Evolutionary conservation across 495 filamentous ascomycete species (phyloP).

Genomic region (Aspergillus mulundensis): DNA sequence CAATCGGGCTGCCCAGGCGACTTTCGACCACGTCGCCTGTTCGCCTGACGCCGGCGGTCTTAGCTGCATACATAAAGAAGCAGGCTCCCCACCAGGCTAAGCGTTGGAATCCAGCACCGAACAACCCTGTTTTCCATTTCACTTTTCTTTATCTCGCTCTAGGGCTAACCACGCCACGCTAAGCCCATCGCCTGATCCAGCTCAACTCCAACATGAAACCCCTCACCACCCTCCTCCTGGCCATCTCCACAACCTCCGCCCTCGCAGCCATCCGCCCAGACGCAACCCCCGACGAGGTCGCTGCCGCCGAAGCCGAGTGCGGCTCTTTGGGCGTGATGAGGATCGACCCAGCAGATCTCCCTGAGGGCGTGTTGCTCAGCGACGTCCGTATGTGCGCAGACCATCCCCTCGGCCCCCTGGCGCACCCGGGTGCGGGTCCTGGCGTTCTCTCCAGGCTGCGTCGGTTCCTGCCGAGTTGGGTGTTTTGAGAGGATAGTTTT

Average conservation of each 20-base stretch:
- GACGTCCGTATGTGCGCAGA: conserved; percentile 23
- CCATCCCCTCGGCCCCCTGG: conserved; percentile 18
- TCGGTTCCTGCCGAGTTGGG: conserved; percentile 20
- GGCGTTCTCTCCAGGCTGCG: conserved; percentile 16
- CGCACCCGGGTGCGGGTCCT: conserved; percentile 11
- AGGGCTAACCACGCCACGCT: conserved; percentile 14
- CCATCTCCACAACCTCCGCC: conserved; percentile 17
- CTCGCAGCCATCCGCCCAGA: conserved; percentile 19
- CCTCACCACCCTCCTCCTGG: conserved; percentile 16
- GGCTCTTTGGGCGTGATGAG: conserved; percentile 20
- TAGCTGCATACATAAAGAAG: conserved; percentile 17
- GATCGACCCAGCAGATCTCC: conserved; percentile 20
- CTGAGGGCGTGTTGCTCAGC: conserved; percentile 15
- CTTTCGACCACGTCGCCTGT: conserved; percentile 18
- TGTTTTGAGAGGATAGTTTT: conserved; percentile 18
- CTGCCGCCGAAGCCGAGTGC: conserved; percentile 19
- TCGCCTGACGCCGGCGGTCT: neutral
- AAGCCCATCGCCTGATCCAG: conserved; percentile 13
- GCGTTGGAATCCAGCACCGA: conserved; percentile 9
- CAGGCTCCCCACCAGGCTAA: conserved; percentile 12
- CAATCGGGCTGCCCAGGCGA: conserved; percentile 16
- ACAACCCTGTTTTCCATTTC: conserved; percentile 16
- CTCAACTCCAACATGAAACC: conserved; percentile 17
- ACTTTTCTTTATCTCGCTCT: conserved; percentile 6
- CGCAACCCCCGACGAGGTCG: conserved; percentile 22